phyloP scores from a whole-genome alignment of 257 asterid genomes.

The Apocynum venetum region DNA sequence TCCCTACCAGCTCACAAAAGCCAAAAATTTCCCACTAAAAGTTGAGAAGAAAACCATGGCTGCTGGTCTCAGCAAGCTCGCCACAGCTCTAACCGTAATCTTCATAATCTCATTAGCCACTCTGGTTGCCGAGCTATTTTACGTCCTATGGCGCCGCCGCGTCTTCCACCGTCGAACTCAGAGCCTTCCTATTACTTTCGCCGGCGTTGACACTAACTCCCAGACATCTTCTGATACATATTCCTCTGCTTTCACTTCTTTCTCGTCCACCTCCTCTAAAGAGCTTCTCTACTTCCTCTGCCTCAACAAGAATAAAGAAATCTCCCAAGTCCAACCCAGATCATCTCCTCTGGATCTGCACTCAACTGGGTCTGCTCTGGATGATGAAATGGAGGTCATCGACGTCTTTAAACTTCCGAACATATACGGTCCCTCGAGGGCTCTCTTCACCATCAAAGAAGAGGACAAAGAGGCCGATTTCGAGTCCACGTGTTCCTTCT shows the following conservation, averaged over 20 bases:
- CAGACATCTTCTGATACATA: constrained; percentile 1
- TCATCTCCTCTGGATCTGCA: constrained; percentile 12
- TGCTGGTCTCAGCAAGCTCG: constrained; percentile 38
- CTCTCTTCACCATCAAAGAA: constrained; percentile 50
- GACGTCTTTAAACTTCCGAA: constrained; percentile 53
- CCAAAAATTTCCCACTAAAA: neutral
- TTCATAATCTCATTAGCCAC: constrained; percentile 40
- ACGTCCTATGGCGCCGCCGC: constrained; percentile 59
- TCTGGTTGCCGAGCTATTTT: constrained; percentile 39
- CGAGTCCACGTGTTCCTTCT: constrained; percentile 30
- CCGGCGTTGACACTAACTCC: constrained; percentile 6
- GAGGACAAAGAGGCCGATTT: constrained; percentile 53
- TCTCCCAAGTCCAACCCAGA: constrained; percentile 30
- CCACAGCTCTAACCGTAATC: constrained; percentile 35
- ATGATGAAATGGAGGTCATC: constrained; percentile 40
- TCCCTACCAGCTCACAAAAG: constrained; percentile 6
- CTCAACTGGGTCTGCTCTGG: constrained; percentile 7
- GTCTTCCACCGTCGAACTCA: constrained; percentile 30
- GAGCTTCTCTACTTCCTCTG: constrained; percentile 51
- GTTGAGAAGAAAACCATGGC: constrained; percentile 21
- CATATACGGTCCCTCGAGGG: constrained; percentile 56
- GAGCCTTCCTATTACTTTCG: constrained; percentile 3
- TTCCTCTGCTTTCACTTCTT: constrained; percentile 11
- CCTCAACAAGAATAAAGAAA: constrained; percentile 18
- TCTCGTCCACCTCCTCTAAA: constrained; percentile 30